These are phyloP conservation scores for Colletotrichum higginsianum DNA, from an alignment of 2,329 filamentous ascomycete species.

Conservation along the genomic window DNA sequence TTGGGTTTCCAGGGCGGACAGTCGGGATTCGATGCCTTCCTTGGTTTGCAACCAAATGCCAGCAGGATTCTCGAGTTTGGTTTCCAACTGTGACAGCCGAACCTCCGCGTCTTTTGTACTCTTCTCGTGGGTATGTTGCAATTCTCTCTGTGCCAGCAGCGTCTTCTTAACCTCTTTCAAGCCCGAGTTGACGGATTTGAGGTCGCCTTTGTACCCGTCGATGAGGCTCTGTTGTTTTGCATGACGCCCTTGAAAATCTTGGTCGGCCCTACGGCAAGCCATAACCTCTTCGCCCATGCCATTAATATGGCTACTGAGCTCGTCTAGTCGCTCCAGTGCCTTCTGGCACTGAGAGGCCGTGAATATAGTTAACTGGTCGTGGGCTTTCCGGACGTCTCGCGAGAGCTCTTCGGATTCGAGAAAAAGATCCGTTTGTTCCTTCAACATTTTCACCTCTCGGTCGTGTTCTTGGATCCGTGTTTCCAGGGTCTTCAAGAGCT, in stretches of 20 bases:
- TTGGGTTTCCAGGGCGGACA: not conserved
- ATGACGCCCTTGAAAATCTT: not conserved
- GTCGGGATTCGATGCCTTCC: not conserved
- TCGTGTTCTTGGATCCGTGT: not conserved
- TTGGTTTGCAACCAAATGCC: not conserved
- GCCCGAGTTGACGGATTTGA: not conserved
- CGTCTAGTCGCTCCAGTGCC: constrained; percentile 18
- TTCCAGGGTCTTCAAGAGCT: not conserved
- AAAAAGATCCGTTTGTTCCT: constrained; percentile 15
- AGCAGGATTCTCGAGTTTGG: not conserved
- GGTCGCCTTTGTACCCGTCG: not conserved
- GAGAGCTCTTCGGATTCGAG: constrained; percentile 21
- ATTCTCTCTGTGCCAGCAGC: not conserved
- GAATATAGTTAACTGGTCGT: constrained; percentile 23
- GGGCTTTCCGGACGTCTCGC: constrained; percentile 26
- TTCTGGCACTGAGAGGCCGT: constrained; percentile 24
- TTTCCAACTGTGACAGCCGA: constrained; percentile 15
- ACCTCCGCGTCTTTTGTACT: not conserved
- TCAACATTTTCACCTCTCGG: constrained; percentile 1
- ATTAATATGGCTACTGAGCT: not conserved
- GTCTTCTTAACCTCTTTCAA: not conserved
- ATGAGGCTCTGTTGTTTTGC: constrained; percentile 2
- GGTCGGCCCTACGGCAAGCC: constrained; percentile 1
- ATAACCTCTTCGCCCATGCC: not conserved
- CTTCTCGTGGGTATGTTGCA: not conserved